These are phyloP conservation scores for Arabidopsis lyrata DNA, from an alignment of 441 rosid species.

Conservation along the genomic window DNA sequence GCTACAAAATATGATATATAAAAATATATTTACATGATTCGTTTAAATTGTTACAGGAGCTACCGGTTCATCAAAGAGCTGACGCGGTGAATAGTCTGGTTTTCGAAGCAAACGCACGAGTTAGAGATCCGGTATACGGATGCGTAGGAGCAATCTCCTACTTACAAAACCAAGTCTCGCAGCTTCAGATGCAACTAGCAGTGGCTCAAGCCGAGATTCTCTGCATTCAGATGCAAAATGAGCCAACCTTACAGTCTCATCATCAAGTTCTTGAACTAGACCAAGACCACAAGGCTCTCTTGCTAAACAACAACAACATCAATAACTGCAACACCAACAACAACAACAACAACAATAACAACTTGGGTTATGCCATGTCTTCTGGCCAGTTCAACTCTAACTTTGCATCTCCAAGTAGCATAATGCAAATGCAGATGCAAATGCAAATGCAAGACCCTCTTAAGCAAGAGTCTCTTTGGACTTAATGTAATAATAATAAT, in stretches of 20 bases:
- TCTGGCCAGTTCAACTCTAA: conserved; percentile 53
- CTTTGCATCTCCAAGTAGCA: conserved; percentile 61
- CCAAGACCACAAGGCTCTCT: conserved; percentile 56
- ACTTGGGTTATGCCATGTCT: conserved; percentile 47
- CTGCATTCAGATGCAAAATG: conserved; percentile 84
- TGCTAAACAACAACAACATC: conserved; percentile 36
- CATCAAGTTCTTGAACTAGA: conserved; percentile 42
- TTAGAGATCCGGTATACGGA: conserved; percentile 92
- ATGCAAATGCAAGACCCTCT: conserved; percentile 69
- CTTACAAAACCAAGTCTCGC: conserved; percentile 87
- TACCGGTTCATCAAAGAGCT: conserved; percentile 80
- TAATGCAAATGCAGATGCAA: conserved; percentile 53
- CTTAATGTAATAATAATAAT: conserved; percentile 38
- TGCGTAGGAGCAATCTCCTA: conserved; percentile 91
- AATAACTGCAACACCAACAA: conserved; percentile 32
- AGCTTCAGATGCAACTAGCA: conserved; percentile 92
- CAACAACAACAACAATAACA: conserved; percentile 42
- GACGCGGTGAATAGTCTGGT: conserved; percentile 94
- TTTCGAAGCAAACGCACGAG: conserved; percentile 90
- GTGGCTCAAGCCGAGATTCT: conserved; percentile 91
- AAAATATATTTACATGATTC: conserved; percentile 22
- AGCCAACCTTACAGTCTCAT: conserved; percentile 50
- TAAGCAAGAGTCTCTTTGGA: conserved; percentile 80
- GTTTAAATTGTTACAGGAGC: conserved; percentile 57
- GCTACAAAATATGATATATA: not conserved